Evolutionary conservation across 139 green algal species (phyloP).

Genomic region (Coelastrella sp.): DNA sequence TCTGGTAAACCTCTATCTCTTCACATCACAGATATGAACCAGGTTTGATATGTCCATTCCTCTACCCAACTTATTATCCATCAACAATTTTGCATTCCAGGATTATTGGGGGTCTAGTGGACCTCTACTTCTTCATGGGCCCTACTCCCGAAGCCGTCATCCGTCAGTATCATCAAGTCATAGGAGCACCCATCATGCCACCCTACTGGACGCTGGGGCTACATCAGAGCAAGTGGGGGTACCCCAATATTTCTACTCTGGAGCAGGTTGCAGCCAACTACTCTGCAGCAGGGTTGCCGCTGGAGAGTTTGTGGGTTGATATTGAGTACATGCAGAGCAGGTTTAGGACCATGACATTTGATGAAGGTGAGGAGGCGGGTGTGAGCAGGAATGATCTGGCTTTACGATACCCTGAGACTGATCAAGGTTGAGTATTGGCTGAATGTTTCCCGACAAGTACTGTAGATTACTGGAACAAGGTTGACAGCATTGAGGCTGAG

Average conservation of each 20-base stretch:
- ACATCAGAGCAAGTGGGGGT: constrained; percentile 34
- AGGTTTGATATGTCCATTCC: neutral
- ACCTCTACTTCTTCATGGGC: constrained; percentile 36
- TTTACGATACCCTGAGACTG: too few relatives aligned
- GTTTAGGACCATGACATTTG: constrained; percentile 17
- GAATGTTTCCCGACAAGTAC: too few relatives aligned
- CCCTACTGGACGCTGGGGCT: constrained; percentile 35
- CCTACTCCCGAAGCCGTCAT: constrained; percentile 27
- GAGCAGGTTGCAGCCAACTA: constrained; percentile 56
- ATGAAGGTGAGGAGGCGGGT: constrained; percentile 4
- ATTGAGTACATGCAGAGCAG: constrained; percentile 71
- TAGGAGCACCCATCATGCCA: constrained; percentile 27
- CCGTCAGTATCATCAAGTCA: constrained; percentile 27
- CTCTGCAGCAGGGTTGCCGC: constrained; percentile 57
- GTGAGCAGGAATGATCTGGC: too few relatives aligned
- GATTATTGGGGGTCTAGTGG: constrained; percentile 17
- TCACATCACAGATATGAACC: neutral
- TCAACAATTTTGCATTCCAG: neutral
- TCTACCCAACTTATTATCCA: neutral
- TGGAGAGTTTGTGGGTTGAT: constrained; percentile 79
- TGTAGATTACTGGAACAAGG: too few relatives aligned
- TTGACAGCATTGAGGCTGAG: too few relatives aligned
- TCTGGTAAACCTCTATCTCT: neutral
- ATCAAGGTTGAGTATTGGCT: too few relatives aligned
- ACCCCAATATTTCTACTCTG: neutral